Evolutionary conservation across 2,329 filamentous ascomycete species (phyloP).

Genomic region (Colletotrichum brevisporum): DNA sequence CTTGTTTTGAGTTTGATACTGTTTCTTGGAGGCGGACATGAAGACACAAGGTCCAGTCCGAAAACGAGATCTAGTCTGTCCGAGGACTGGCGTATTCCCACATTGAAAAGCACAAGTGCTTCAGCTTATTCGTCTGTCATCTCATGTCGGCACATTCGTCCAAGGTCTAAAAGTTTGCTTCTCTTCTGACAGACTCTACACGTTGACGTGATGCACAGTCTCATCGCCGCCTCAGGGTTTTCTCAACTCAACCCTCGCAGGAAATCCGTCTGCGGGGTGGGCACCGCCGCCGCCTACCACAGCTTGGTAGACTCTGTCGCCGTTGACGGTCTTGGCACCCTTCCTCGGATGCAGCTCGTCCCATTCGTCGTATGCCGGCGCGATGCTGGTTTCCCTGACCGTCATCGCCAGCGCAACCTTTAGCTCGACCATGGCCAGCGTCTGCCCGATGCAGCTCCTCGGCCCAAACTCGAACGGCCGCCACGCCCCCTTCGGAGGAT

Average conservation of each 20-base stretch:
- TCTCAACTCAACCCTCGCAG: constrained; percentile 15
- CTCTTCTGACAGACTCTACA: neutral
- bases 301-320: constrained; percentile 16
- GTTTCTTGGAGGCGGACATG: neutral
- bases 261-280: constrained; percentile 27
- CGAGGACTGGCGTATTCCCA: constrained; percentile 14
- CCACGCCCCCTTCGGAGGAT: constrained; percentile 57
- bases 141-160: neutral
- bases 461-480: constrained; percentile 65
- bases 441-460: constrained; percentile 61
- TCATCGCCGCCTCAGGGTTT: neutral
- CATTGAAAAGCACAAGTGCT: neutral
- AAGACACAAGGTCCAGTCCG: neutral
- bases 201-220: neutral
- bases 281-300: constrained; percentile 18
- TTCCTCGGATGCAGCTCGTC: constrained; percentile 12
- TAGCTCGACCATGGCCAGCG: constrained; percentile 63
- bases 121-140: neutral
- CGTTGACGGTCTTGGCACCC: constrained; percentile 44
- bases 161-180: neutral
- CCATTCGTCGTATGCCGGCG: constrained; percentile 21
- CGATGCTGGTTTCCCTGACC: constrained; percentile 59
- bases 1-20: constrained; percentile 3
- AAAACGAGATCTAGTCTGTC: neutral
- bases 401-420: constrained; percentile 62